Evolutionary conservation across 306 rosid genomes (phyloP), one percentile per base, ranked within the genome.

Genomic region (Prunus fruticosa): DNA sequence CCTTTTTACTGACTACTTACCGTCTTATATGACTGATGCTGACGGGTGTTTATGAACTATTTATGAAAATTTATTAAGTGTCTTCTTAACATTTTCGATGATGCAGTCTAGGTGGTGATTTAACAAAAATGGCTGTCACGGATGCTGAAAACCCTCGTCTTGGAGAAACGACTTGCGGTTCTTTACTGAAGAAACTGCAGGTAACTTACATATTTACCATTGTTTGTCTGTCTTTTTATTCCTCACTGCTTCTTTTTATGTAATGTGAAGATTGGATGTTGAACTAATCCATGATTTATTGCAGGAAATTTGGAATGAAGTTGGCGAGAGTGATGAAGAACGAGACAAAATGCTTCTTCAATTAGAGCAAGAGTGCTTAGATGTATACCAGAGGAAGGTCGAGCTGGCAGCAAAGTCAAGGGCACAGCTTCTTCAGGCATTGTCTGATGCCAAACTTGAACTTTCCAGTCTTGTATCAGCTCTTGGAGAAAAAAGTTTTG

Each of bases 291-390:
- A 51, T 56, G 25, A 52, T 78, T 74, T 11, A 3, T 52, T 80
- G 66, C 80, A 95, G 99, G 90, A 95, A 89, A 96, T 96, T 81
- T 96, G 99, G 99, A 92, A 96, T 54, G 99, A 96, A 83, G 99
- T 96, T 60, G 99, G 99, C 46, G 99, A 93, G 87, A 93, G 86
- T 52, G 98, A 96, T 16, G 97, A 93, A 77, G 87, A 92, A 68
- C 90, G 99, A 61, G 99, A 96, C 79, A 89, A 86, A 84, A 91
- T 96, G 99, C 96, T 96, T 72, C 99, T 92, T 87, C 99, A 96
- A 86, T 79, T 96, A 81, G 98, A 96, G 82, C 99, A 91, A 76
- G 99, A 96, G 57, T 92, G 99, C 72, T 85, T 92, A 88, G 97
- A 96, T 78, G 99, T 96, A 25, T 96, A 92, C 85, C 89, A 85